Evolutionary conservation across 2,329 filamentous ascomycete species (phyloP).

Genomic region (Microdochium paspali): DNA sequence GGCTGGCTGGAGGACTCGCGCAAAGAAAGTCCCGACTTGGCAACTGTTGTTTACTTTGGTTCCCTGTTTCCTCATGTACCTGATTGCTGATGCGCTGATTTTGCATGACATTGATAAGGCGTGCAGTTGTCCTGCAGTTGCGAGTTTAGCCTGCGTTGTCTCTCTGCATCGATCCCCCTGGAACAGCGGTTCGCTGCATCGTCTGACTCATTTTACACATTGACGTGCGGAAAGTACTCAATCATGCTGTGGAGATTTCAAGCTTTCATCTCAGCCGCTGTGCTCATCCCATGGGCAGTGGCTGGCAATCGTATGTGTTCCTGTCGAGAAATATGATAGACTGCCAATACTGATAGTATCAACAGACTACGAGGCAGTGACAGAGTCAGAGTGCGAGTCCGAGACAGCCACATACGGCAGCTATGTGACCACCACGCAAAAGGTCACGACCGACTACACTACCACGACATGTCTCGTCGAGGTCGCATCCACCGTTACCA

Average conservation of each 20-base stretch:
- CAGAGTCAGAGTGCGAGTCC: not conserved
- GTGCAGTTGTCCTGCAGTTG: not conserved
- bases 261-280: not conserved
- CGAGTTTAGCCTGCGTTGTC: not conserved
- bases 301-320: not conserved
- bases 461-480: slow-evolving; percentile 5
- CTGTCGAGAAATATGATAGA: too few species aligned
- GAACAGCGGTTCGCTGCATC: not conserved
- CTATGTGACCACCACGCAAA: not conserved
- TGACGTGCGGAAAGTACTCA: not conserved
- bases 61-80: too few species aligned
- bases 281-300: not conserved
- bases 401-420: not conserved
- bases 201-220: not conserved
- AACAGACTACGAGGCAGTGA: too few species aligned
- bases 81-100: too few species aligned
- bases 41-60: too few species aligned
- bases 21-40: too few species aligned
- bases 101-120: not conserved
- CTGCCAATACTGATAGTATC: too few species aligned
- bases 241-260: not conserved
- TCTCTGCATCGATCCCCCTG: not conserved
- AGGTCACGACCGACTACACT: slow-evolving; percentile 4
- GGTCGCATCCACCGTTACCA: not conserved
- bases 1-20: too few species aligned